phyloP scores from a whole-genome alignment of 2,329 filamentous ascomycete species.

The Mycosphaerelloides madeirae region DNA sequence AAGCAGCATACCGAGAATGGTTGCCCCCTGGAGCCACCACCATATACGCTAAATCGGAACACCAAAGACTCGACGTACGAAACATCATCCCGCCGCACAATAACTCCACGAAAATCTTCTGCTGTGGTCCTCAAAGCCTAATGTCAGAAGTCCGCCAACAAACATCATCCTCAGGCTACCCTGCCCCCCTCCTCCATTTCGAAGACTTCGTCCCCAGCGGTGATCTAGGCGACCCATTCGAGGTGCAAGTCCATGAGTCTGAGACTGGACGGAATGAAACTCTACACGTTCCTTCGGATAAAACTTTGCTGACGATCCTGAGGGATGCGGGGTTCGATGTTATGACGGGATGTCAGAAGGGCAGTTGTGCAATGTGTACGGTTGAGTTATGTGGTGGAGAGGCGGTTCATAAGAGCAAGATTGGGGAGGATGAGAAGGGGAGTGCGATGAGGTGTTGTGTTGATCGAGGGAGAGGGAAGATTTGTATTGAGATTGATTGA shows the following conservation, averaged over 20 bases:
- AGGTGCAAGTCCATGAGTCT: slow-evolving; percentile 49
- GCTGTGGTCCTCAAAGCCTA: slow-evolving; percentile 56
- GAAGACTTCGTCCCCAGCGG: slow-evolving; percentile 52
- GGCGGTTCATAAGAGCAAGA: slow-evolving; percentile 39
- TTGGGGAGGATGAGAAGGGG: slow-evolving; percentile 33
- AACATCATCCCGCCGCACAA: slow-evolving; percentile 39
- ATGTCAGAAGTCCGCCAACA: slow-evolving; percentile 47
- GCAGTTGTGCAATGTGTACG: slow-evolving; percentile 43
- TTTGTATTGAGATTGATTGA: no score
- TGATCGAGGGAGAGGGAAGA: no score
- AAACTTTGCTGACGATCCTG: slow-evolving; percentile 41
- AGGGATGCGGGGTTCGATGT: slow-evolving; percentile 42
- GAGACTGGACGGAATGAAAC: slow-evolving; percentile 29
- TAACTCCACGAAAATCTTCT: slow-evolving; percentile 57
- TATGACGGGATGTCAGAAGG: slow-evolving; percentile 41
- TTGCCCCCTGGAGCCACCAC: slow-evolving; percentile 29
- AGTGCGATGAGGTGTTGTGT: slow-evolving; percentile 37
- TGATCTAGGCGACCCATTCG: slow-evolving; percentile 55
- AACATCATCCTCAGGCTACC: slow-evolving; percentile 42
- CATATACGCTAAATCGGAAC: slow-evolving; percentile 51
- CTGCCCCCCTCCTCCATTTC: slow-evolving; percentile 53
- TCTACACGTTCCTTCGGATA: slow-evolving; percentile 42
- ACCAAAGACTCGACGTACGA: slow-evolving; percentile 50
- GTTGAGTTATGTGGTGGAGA: slow-evolving; percentile 37
- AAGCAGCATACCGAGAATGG: slow-evolving; percentile 52